Evolutionary conservation across 1,284 basidiomycete species (phyloP), one percentile per base, ranked within the genome.

Genomic region (Marasmius fiardii): DNA sequence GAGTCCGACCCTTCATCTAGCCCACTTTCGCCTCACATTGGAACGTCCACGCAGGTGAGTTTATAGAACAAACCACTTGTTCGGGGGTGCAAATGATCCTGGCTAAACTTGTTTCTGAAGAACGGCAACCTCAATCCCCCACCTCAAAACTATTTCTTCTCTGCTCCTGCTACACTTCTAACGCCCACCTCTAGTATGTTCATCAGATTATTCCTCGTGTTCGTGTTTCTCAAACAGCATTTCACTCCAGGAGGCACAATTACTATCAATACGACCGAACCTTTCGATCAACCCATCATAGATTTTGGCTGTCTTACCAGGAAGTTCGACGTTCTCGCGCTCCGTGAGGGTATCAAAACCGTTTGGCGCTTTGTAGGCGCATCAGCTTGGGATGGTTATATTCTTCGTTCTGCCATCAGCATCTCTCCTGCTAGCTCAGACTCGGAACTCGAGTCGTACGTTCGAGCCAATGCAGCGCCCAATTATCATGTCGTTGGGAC

Each of bases 391-490:
- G 34, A 52, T 12, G 59, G 53, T 21, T 61, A 56, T 31, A 39
- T 63, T 31, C 43, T 63, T 37, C 26, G 21, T 1, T 49, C 61
- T n/a, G 23, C 43, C 10, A 47, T 52, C 39, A 51, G 12, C 8
- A 33, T 33, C 10, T 49, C 28, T 4, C 23, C 45, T 14, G 50
- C 53, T n/a, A 53, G 47, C 7, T 52, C 53, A 1, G 60, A 62
- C 23, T 60, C 57, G 16, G 62, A 57, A 45, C 35, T 64, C 3
- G 60, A 61, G 10, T 37, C 33, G 8, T 62, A 55, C 21, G 58
- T 62, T 12, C 50, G 62, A 1, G 53, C 33, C 3, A 54, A 53
- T 31, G 55, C 55, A 4, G 56, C 48, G 1, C 56, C 56, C 0
- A 45, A 49, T 4, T 41, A 39, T 31, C 62, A 61, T 58, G 24